phyloP scores from a whole-genome alignment of 768 basidiomycete species.

The Paxillus rubicundulus region DNA sequence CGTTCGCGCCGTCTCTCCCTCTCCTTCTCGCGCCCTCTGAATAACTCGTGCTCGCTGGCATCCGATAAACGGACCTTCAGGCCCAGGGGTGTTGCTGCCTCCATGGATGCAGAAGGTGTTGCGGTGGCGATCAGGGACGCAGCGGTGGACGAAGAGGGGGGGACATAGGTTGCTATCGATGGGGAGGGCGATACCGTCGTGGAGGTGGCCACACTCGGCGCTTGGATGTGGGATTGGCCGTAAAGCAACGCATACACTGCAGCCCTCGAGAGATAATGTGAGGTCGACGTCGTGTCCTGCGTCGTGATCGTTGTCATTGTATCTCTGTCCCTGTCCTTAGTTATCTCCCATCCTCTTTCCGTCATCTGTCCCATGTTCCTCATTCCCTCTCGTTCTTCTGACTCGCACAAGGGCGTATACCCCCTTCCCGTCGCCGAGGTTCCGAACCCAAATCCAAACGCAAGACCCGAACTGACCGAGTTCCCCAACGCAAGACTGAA shows the following conservation, averaged over 20 bases:
- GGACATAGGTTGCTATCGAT: neutral
- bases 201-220: no score
- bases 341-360: no score
- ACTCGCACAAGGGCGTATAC: neutral
- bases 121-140: neutral
- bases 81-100: slow-evolving; percentile 11
- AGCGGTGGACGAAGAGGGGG: slow-evolving; percentile 1
- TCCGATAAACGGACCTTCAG: slow-evolving; percentile 22
- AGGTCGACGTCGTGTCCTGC: neutral
- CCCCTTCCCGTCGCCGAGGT: no score
- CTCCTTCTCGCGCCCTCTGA: slow-evolving; percentile 21
- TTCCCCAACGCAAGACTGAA: no score
- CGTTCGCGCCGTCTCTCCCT: slow-evolving; percentile 8
- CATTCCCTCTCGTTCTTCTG: neutral
- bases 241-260: neutral
- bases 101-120: neutral
- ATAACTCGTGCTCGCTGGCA: slow-evolving; percentile 22
- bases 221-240: no score
- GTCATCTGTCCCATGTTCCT: no score
- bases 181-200: neutral
- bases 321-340: neutral
- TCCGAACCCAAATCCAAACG: no score
- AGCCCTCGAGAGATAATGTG: neutral
- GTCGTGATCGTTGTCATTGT: neutral
- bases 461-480: no score